phyloP scores from a whole-genome alignment of 345 rosid genomes.

The Eucalyptus virginea region DNA sequence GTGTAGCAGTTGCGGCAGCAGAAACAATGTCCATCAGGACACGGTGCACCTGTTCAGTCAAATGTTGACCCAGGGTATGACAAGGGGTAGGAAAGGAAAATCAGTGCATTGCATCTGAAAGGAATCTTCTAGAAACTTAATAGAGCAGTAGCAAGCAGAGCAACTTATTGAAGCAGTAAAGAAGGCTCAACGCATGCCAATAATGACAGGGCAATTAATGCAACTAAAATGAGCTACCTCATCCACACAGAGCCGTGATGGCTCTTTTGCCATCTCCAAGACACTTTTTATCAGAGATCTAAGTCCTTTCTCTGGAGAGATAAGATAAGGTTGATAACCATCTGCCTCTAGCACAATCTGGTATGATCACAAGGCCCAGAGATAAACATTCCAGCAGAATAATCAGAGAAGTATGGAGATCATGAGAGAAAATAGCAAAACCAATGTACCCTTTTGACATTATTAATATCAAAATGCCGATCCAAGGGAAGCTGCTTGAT shows the following conservation, averaged over 20 bases:
- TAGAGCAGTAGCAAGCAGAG: background rate
- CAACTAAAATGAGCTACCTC: constrained; percentile 15
- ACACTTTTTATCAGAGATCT: constrained; percentile 41
- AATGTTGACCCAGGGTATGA: background rate
- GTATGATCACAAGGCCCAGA: background rate
- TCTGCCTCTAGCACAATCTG: constrained; percentile 51
- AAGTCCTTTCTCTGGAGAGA: constrained; percentile 47
- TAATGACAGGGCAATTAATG: background rate
- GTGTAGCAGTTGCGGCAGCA: constrained; percentile 36
- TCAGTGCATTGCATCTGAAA: background rate
- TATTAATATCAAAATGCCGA: constrained; percentile 36
- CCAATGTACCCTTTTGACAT: constrained; percentile 36
- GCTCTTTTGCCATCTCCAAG: constrained; percentile 44
- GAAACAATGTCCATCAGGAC: constrained; percentile 36
- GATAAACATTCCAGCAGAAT: background rate
- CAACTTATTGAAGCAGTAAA: background rate
- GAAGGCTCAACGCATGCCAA: background rate
- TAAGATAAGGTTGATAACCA: constrained; percentile 50
- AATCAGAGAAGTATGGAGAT: background rate
- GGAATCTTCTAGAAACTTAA: background rate
- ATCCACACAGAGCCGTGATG: constrained; percentile 43
- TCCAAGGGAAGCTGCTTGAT: constrained; percentile 49
- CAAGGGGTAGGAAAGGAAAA: background rate
- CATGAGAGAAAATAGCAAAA: background rate
- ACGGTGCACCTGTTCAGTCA: constrained; percentile 20